Conservation (phyloP, 2,329 filamentous ascomycete genomes). For the Botrytis elliptica region DNA sequence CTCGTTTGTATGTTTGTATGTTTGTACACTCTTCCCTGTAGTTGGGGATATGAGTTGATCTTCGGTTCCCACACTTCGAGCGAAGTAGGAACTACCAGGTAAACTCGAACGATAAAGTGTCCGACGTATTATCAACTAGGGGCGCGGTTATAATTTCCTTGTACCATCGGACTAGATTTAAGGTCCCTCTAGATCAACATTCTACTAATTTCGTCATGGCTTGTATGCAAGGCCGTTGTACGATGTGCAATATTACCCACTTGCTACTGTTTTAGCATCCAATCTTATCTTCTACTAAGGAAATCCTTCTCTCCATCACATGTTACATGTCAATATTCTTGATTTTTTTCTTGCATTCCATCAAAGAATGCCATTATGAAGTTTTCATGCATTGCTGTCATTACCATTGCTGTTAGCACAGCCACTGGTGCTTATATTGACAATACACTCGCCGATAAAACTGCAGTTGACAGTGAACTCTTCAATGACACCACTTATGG, state of each 20-base stretch:
- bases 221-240: neutral
- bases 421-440: neutral
- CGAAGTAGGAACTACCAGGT: neutral
- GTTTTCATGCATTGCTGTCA: neutral
- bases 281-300: neutral
- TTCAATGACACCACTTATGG: neutral
- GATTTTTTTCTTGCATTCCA: neutral
- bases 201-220: neutral
- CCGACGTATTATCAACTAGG: neutral
- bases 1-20: neutral
- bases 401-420: neutral
- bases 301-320: neutral
- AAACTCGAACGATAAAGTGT: neutral
- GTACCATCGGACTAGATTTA: neutral
- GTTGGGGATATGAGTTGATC: no score
- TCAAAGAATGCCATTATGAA: neutral
- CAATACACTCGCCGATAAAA: neutral
- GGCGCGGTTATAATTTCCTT: neutral
- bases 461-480: neutral
- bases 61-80: neutral
- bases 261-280: neutral
- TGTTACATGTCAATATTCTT: neutral
- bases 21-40: neutral
- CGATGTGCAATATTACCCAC: neutral
- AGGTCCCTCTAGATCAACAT: no score